Evolutionary conservation across 495 filamentous ascomycete genomes (phyloP), one percentile per base, ranked within the genome.

Genomic region (Penicillium steckii): DNA sequence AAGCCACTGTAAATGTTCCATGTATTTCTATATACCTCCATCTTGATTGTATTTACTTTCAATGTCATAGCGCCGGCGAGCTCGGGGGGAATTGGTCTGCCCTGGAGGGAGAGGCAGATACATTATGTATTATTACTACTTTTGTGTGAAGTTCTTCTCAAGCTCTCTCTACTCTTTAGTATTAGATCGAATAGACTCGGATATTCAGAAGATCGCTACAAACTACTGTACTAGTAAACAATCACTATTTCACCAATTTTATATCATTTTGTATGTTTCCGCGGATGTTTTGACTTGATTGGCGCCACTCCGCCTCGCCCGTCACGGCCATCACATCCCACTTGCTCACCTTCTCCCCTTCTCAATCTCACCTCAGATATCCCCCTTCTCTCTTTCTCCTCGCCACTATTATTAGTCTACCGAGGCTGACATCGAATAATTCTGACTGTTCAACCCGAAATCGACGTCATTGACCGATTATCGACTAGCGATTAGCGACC

Each of bases 61-160:
- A 41, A 59, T 60, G 62, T 68, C 70, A 77, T 76, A 78, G 75
- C 74, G 74, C 61, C 62, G 72, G 73, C 68, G 73, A 73, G 64
- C 65, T 68, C 50, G 52, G 60, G 60, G 61, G 46, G 38, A n/a
- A 17, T 30, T 51, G 53, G 52, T 64, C 59, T 54, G 55, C 48
- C 50, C 52, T 43, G 27, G 54, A 35, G 25, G 48, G 25, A 48
- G 41, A 52, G 48, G 41, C 49, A 58, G 47, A 52, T 58, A 49
- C 56, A 48, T 41, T 19, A 46, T 65, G 62, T 65, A 65, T 60
- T 67, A 61, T 43, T 60, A 64, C 43, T 21, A 41, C 19, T 41
- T 12, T 51, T 48, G 47, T 55, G 37, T 56, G 58, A 60, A 51
- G 56, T 57, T 52, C 29, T 44, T 44, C 52, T 54, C 52, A 63